phyloP scores from a whole-genome alignment of 495 filamentous ascomycete species.

The Tuber aestivum region DNA sequence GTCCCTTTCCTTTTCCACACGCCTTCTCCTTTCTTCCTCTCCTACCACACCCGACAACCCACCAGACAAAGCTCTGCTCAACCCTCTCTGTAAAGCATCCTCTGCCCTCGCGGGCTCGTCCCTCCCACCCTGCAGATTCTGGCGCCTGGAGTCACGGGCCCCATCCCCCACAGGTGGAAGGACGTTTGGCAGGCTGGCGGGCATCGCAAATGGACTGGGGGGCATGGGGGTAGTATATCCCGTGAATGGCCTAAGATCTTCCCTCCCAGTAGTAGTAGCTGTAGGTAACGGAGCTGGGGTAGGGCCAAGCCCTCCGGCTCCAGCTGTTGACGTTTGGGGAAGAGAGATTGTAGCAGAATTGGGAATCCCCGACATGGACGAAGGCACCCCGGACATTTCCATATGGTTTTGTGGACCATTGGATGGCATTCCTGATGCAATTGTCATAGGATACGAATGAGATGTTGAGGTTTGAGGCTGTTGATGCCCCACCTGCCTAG shows the following conservation, averaged over 20 bases:
- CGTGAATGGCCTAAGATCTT: conserved; percentile 44
- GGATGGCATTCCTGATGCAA: conserved; percentile 44
- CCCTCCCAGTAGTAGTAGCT: conserved; percentile 42
- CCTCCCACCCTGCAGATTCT: conserved; percentile 37
- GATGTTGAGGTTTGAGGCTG: conserved; percentile 37
- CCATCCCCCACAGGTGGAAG: conserved; percentile 45
- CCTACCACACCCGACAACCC: conserved; percentile 13
- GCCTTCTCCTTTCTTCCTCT: conserved; percentile 28
- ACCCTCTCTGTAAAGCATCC: conserved; percentile 48
- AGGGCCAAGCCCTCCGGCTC: conserved; percentile 34
- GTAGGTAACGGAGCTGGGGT: conserved; percentile 36
- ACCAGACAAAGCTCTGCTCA: conserved; percentile 42
- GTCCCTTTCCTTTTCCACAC: conserved; percentile 36
- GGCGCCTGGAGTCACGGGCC: conserved; percentile 38
- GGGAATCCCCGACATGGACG: conserved; percentile 27
- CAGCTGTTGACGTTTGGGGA: conserved; percentile 33
- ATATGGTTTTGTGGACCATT: conserved; percentile 42
- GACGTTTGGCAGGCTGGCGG: conserved; percentile 45
- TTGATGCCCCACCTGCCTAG: conserved; percentile 46
- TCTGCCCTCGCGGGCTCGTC: conserved; percentile 56
- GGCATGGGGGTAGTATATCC: conserved; percentile 47
- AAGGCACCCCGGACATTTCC: conserved; percentile 37
- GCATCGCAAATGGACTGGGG: conserved; percentile 48
- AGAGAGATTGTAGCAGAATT: conserved; percentile 33
- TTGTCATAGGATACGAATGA: conserved; percentile 47